These are phyloP conservation scores for Prunus salicina DNA, from an alignment of 306 rosid genomes.

Conservation along the genomic window DNA sequence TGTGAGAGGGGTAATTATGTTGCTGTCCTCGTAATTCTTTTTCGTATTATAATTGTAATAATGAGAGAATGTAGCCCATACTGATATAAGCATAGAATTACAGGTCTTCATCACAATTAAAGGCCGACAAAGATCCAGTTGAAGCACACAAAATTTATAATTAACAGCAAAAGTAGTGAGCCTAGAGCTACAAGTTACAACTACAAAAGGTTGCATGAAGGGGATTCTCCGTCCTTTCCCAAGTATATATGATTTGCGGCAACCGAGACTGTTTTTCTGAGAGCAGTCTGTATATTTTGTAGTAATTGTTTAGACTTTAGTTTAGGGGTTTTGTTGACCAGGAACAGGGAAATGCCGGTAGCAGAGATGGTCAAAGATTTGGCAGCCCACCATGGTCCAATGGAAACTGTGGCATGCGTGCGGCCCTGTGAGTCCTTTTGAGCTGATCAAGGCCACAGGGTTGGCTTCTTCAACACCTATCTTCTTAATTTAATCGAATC, in stretches of 20 bases:
- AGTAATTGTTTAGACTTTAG: no score
- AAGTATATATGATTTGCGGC: not conserved
- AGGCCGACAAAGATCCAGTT: no score
- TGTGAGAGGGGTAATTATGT: no score
- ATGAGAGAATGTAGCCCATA: no score
- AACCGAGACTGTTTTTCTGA: not conserved
- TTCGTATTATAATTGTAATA: no score
- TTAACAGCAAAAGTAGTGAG: no score
- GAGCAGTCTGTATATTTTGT: no score
- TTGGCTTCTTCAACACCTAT: constrained; percentile 42
- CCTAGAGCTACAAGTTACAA: not conserved
- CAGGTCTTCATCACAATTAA: no score
- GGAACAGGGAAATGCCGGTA: no score
- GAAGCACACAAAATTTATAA: no score
- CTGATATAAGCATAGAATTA: no score
- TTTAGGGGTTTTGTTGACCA: not conserved
- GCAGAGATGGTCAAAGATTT: constrained; percentile 30
- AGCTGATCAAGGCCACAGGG: constrained; percentile 56
- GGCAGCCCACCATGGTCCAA: constrained; percentile 12
- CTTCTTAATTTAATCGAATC: constrained; percentile 11
- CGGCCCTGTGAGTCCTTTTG: constrained; percentile 26
- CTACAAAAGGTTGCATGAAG: not conserved
- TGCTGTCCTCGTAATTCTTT: no score
- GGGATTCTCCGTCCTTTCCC: constrained; percentile 7
- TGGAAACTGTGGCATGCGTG: constrained; percentile 38